Evolutionary conservation across 495 filamentous ascomycete species (phyloP).

Genomic region (Recurvomyces mirabilis): DNA sequence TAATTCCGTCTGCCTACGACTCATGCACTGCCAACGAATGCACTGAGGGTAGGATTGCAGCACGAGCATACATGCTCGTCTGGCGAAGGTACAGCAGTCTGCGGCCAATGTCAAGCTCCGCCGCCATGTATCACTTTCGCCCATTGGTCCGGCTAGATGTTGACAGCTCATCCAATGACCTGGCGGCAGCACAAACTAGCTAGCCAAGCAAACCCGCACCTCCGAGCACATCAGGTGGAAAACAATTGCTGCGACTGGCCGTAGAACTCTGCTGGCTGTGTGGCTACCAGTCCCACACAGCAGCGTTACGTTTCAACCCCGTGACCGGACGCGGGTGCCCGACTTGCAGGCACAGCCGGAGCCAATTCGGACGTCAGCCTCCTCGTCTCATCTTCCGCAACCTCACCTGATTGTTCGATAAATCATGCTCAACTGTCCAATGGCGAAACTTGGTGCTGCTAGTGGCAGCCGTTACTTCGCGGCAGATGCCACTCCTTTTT

Average conservation of each 20-base stretch:
- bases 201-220: constrained; percentile 6
- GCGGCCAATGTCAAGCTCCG: background rate
- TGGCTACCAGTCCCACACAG: background rate
- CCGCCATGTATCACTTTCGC: background rate
- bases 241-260: background rate
- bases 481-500: too few species aligned
- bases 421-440: too few species aligned
- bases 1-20: too few species aligned
- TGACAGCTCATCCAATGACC: constrained; percentile 8
- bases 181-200: background rate
- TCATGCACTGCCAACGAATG: too few species aligned
- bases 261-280: too few species aligned
- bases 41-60: too few species aligned
- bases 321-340: constrained; percentile 9
- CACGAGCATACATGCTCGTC: too few species aligned
- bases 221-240: constrained; percentile 10
- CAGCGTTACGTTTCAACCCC: constrained; percentile 10
- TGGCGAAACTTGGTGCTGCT: too few species aligned
- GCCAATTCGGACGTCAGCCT: constrained; percentile 13
- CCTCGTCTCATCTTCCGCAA: background rate
- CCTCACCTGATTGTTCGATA: too few species aligned
- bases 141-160: background rate
- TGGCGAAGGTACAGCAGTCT: background rate
- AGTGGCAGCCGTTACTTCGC: background rate
- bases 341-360: constrained; percentile 6